These are phyloP conservation scores for Metschnikowia arizonensis DNA, from an alignment of 805 yeast species.

Conservation along the genomic window DNA sequence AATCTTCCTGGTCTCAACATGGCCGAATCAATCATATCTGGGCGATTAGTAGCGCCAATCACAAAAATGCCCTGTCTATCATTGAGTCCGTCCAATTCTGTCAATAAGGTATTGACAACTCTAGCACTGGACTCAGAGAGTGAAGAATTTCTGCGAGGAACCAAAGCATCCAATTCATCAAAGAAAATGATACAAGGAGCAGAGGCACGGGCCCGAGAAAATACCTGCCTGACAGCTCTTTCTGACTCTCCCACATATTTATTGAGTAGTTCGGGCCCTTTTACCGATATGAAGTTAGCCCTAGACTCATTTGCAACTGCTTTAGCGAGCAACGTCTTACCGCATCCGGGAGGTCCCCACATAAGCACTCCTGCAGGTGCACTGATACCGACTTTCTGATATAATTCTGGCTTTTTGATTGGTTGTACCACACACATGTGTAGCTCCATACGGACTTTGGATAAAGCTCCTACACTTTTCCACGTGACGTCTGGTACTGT, in stretches of 20 bases:
- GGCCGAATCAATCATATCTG: conserved; percentile 97
- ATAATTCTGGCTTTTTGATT: conserved; percentile 85
- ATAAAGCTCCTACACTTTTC: conserved; percentile 90
- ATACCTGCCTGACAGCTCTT: conserved; percentile 88
- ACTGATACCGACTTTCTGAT: conserved; percentile 84
- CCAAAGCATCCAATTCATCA: conserved; percentile 94
- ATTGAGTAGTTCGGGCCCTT: conserved; percentile 92
- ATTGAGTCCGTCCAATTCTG: conserved; percentile 92
- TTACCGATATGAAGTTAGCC: conserved; percentile 91
- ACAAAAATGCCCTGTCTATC: conserved; percentile 92
- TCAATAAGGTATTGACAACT: conserved; percentile 89
- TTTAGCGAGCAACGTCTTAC: conserved; percentile 91
- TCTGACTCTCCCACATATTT: conserved; percentile 97
- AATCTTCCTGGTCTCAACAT: conserved; percentile 96
- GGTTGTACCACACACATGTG: conserved; percentile 99
- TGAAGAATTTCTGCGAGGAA: conserved; percentile 87
- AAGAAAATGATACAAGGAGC: conserved; percentile 93
- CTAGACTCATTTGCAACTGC: conserved; percentile 97
- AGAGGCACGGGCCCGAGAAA: conserved; percentile 86
- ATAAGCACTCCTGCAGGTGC: conserved; percentile 96
- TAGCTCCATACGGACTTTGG: conserved; percentile 75
- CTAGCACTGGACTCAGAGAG: conserved; percentile 86
- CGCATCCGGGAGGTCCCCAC: conserved; percentile 99
- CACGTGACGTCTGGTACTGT: conserved; percentile 97
- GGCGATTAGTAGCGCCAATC: conserved; percentile 94